These are phyloP conservation scores for Drechslerella dactyloides DNA, from an alignment of 2,329 filamentous ascomycete genomes.

Conservation along the genomic window DNA sequence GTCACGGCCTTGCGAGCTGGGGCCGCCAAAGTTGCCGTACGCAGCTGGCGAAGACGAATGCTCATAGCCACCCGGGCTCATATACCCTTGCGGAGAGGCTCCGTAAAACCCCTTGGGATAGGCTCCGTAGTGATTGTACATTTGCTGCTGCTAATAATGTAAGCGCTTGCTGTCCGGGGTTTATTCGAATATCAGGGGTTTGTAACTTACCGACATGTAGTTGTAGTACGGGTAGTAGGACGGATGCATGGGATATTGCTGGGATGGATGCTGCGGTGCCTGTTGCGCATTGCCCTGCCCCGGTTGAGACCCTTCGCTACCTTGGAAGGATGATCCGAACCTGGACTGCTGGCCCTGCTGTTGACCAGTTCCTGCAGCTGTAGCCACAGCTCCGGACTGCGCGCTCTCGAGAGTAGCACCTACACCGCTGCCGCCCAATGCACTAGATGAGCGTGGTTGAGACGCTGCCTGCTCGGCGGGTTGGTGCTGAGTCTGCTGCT, in stretches of 20 bases:
- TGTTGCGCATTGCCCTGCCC: constrained; percentile 68
- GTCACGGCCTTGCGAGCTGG: constrained; percentile 54
- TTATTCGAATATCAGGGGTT: constrained; percentile 59
- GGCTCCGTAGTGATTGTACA: constrained; percentile 36
- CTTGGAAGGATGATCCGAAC: constrained; percentile 47
- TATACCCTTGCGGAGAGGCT: constrained; percentile 68
- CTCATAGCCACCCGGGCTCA: constrained; percentile 65
- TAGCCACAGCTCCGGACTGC: constrained; percentile 61
- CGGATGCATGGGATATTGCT: constrained; percentile 68
- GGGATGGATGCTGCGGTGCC: constrained; percentile 62
- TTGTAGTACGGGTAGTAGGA: constrained; percentile 69
- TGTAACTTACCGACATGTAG: constrained; percentile 68
- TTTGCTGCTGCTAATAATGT: constrained; percentile 60
- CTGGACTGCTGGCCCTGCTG: constrained; percentile 72
- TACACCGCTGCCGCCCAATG: constrained; percentile 70
- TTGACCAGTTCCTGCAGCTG: constrained; percentile 71
- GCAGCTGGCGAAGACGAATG: constrained; percentile 71
- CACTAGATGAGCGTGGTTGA: constrained; percentile 78
- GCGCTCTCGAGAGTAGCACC: constrained; percentile 68
- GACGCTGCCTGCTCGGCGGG: constrained; percentile 73
- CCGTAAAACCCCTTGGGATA: constrained; percentile 60
- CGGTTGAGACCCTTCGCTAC: constrained; percentile 69
- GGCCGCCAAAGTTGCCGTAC: constrained; percentile 62
- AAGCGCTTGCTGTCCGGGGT: too few relatives aligned
- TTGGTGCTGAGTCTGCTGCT: constrained; percentile 59